Percentiles rank a stretch among this genome's conserved stretches.
Evolutionary conservation across 305 asterid genomes (phyloP).

Genomic region (Solanum hybrid): DNA sequence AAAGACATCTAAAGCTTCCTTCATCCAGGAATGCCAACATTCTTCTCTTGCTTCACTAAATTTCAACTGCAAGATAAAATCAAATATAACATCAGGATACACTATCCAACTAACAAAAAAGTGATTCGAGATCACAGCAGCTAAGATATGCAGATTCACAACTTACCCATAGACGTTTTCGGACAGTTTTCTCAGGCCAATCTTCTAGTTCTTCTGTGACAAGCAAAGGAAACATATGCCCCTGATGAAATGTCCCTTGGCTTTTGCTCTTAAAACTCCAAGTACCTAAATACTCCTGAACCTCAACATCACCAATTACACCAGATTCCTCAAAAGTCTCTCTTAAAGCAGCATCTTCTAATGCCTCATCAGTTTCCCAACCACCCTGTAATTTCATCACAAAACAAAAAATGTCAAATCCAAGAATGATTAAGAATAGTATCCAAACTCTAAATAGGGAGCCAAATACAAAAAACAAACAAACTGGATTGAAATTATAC

Average conservation of each 20-base stretch:
- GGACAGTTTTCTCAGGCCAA: constrained; percentile 28
- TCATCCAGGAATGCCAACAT: constrained; percentile 78
- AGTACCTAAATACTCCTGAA: constrained; percentile 7
- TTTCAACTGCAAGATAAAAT: constrained; percentile 39
- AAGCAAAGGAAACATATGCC: constrained; percentile 11
- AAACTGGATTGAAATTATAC: not conserved
- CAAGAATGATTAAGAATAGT: not conserved
- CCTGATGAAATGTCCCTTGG: constrained; percentile 9
- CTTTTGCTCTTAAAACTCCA: constrained; percentile 18
- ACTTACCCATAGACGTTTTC: constrained; percentile 70
- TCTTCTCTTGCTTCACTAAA: constrained; percentile 59
- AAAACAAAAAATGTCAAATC: not conserved
- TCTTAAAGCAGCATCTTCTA: constrained; percentile 14
- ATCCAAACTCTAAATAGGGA: not conserved
- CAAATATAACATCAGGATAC: constrained; percentile 13
- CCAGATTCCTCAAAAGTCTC: constrained; percentile 18
- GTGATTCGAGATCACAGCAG: not conserved
- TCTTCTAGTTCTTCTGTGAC: constrained; percentile 8
- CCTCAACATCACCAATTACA: constrained; percentile 10
- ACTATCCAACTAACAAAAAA: not conserved
- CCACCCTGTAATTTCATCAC: constrained; percentile 9
- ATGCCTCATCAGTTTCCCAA: constrained; percentile 15
- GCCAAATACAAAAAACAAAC: not conserved
- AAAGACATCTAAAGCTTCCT: constrained; percentile 39
- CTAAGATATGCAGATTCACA: not conserved